Base-by-base conservation (phyloP, 345 rosid genomes). In the Aethionema arabicum region DNA sequence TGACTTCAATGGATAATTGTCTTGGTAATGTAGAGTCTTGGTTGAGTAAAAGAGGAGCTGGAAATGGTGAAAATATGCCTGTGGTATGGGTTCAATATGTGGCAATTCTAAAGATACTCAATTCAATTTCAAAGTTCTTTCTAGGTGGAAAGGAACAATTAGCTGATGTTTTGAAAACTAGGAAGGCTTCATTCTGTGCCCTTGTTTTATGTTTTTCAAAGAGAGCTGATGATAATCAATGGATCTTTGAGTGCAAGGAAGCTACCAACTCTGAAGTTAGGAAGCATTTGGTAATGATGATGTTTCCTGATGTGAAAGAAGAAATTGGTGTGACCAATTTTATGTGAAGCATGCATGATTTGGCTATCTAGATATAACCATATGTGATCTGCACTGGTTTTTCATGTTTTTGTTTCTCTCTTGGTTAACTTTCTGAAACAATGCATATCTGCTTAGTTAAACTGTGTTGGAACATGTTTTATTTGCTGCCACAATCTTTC, bases 251-350 rank as follows among this genome's bases (percentile, higher is more conserved):
- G 59, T 84, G 75, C 33, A 93, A 73, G 80, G 95, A 87, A 56
- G 84, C 86, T 11, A 83, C 88, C 27, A 72, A 83, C 76, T 93
- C 84, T 83, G 90, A 87, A 65, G 80, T 85, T 21, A 80, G 97
- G 74, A 84, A 90, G 74, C 95, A 79, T 83, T 79, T 93, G 77
- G 81, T 76, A 56, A 79, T 90, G 97, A 69, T 87, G 80, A 72
- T 90, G 92, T 84, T 93, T 60, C 95, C 90, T 42, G 96, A 90
- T 55, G 78, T 78, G 43, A 90, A 79, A 80, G 99, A 93, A 73
- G 99, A 90, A 32, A 85, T 75, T 59, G 92, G 85, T 13, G 97
- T 87, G 72, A 78, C 97, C 37, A 82, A 93, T 32, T 64, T 93
- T 21, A 21, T 21, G 27, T 21, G 27, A 21, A 21, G 27, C 27